These are phyloP conservation scores for Thalia dealbata DNA, from an alignment of 176 grass and related monocot genomes.

Conservation along the genomic window DNA sequence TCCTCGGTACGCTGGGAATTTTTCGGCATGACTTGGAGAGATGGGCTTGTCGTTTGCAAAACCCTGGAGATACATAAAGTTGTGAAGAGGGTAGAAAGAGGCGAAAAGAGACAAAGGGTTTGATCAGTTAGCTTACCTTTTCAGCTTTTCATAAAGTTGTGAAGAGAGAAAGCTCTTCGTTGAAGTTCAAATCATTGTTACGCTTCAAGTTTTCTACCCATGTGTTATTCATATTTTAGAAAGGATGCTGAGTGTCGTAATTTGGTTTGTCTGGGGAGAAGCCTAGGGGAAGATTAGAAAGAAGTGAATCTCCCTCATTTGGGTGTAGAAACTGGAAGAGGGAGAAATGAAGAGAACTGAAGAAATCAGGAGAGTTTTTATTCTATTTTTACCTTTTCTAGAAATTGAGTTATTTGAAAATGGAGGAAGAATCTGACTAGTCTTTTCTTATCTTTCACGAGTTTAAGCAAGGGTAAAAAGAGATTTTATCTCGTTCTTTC, in stretches of 20 bases:
- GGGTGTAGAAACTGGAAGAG: no score
- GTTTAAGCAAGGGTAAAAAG: no score
- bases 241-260: no score
- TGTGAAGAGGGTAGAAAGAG: conserved; percentile 14
- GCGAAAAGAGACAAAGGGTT: neutral
- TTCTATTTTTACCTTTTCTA: no score
- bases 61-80: conserved; percentile 74
- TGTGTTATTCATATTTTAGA: neutral
- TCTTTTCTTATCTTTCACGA: no score
- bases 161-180: neutral
- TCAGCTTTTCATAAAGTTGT: neutral
- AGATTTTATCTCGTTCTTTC: no score
- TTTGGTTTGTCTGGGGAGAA: no score
- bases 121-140: neutral
- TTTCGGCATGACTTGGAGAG: conserved; percentile 68
- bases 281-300: no score
- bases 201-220: neutral
- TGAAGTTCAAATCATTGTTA: neutral
- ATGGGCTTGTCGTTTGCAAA: conserved; percentile 90
- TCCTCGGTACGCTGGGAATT: no score
- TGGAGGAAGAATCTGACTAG: no score
- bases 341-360: neutral
- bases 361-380: neutral
- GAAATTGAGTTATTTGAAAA: no score
- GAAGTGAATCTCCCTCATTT: no score